Percentiles rank a stretch among this genome's conserved stretches.
Evolutionary conservation across 2,329 filamentous ascomycete species (phyloP).

Genomic region (Stagonosporopsis vannaccii): DNA sequence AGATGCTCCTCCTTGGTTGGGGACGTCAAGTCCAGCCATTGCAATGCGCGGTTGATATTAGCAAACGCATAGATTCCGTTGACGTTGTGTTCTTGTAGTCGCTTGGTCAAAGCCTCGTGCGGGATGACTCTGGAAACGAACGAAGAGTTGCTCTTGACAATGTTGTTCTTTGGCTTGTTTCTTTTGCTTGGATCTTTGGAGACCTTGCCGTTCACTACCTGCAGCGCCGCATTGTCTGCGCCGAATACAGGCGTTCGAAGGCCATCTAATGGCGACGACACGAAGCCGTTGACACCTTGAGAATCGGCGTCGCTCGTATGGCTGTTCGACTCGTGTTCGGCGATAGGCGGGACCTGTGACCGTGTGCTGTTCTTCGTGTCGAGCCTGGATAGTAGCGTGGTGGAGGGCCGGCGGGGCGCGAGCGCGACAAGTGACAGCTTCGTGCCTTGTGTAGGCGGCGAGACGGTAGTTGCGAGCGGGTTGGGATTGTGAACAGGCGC

Average conservation of each 20-base stretch:
- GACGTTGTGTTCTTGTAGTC: slow-evolving; percentile 76
- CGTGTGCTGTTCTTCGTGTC: slow-evolving; percentile 52
- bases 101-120: slow-evolving; percentile 80
- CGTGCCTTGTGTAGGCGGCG: slow-evolving; percentile 84
- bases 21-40: slow-evolving; percentile 92
- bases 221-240: slow-evolving; percentile 80
- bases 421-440: slow-evolving; percentile 81
- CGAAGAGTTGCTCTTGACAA: slow-evolving; percentile 97
- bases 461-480: slow-evolving; percentile 83
- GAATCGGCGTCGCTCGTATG: slow-evolving; percentile 56
- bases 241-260: slow-evolving; percentile 74
- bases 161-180: slow-evolving; percentile 96
- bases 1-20: slow-evolving; percentile 83
- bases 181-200: slow-evolving; percentile 71
- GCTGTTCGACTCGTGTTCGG: slow-evolving; percentile 56
- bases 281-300: slow-evolving; percentile 47
- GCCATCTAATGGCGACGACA: slow-evolving; percentile 39
- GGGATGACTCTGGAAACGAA: slow-evolving; percentile 97
- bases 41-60: slow-evolving; percentile 93
- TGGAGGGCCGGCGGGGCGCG: slow-evolving; percentile 59
- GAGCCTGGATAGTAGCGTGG: slow-evolving; percentile 52
- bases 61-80: slow-evolving; percentile 91
- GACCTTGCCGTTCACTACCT: slow-evolving; percentile 68
- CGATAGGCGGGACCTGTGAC: slow-evolving; percentile 54
- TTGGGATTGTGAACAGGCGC: slow-evolving; percentile 86